phyloP scores from a whole-genome alignment of 306 rosid genomes.

The Lablab purpureus region DNA sequence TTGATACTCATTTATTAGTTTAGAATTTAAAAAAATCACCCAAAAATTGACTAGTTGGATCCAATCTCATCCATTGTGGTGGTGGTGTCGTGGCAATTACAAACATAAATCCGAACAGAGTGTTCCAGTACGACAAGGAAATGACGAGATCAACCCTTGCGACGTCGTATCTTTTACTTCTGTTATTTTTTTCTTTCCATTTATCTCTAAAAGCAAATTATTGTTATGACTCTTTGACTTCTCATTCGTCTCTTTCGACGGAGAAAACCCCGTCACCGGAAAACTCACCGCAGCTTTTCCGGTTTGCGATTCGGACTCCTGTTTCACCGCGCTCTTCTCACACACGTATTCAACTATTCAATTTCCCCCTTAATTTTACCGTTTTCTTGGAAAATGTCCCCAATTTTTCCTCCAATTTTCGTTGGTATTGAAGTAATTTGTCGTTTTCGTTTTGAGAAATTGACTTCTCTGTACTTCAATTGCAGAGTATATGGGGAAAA shows the following conservation, averaged over 20 bases:
- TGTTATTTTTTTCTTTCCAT: neutral
- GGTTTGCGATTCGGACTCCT: slow-evolving; percentile 4
- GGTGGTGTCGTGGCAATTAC: neutral
- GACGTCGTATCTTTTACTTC: slow-evolving; percentile 20
- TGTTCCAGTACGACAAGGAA: slow-evolving; percentile 19
- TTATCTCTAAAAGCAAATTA: neutral
- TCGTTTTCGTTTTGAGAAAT: neutral
- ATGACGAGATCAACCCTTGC: slow-evolving; percentile 16
- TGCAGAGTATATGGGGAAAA: slow-evolving; percentile 62
- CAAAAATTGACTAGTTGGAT: no score
- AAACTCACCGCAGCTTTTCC: neutral
- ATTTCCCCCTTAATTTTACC: slow-evolving; percentile 34
- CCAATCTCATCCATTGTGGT: neutral
- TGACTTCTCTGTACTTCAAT: neutral
- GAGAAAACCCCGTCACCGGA: slow-evolving; percentile 12
- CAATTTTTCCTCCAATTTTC: neutral
- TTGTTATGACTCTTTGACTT: slow-evolving; percentile 29
- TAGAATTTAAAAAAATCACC: no score
- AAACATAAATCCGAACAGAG: neutral
- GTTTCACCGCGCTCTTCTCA: neutral
- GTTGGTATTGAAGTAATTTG: neutral
- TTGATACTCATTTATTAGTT: no score
- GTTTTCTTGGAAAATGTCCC: neutral
- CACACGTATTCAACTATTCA: neutral
- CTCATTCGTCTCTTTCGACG: slow-evolving; percentile 16